Evolutionary conservation across 352 stramenopile species (phyloP).

Genomic region (Pythium rhizo-oryzae): DNA sequence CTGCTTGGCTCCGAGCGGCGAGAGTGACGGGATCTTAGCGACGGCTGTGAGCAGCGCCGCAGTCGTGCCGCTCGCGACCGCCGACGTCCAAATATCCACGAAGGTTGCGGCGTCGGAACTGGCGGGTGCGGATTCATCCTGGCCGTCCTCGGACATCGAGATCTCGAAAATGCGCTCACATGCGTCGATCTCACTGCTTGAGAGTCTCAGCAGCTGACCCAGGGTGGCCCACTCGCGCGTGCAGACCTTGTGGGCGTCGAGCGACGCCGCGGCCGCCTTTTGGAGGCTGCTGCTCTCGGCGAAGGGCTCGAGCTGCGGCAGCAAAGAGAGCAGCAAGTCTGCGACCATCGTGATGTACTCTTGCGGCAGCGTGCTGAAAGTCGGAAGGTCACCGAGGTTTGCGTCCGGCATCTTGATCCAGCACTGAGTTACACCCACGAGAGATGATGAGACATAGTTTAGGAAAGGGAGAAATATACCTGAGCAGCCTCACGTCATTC

Average conservation of each 20-base stretch:
- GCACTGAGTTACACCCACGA: slow-evolving; percentile 26
- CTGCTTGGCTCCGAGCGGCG: slow-evolving; percentile 57
- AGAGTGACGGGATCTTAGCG: slow-evolving; percentile 61
- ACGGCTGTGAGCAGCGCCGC: slow-evolving; percentile 57
- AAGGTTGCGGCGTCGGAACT: slow-evolving; percentile 44
- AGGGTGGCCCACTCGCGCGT: slow-evolving; percentile 61
- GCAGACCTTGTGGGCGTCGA: slow-evolving; percentile 49
- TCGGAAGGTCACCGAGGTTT: slow-evolving; percentile 57
- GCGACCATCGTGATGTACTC: slow-evolving; percentile 88
- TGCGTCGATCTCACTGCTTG: slow-evolving; percentile 39
- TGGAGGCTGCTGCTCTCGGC: slow-evolving; percentile 68
- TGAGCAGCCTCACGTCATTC: slow-evolving; percentile 39
- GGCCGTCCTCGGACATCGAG: not conserved
- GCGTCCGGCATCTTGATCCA: slow-evolving; percentile 54
- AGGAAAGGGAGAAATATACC: not conserved
- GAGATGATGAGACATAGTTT: not conserved
- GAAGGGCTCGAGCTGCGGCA: slow-evolving; percentile 84
- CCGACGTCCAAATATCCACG: slow-evolving; percentile 77
- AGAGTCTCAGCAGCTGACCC: slow-evolving; percentile 46
- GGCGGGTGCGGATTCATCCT: not conserved
- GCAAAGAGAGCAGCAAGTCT: slow-evolving; percentile 74
- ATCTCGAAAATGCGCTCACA: slow-evolving; percentile 55
- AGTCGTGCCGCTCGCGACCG: slow-evolving; percentile 68
- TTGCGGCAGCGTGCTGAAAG: slow-evolving; percentile 79
- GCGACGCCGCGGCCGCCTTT: slow-evolving; percentile 56